Evolutionary conservation across 129 eudicot species (phyloP), one percentile per base, ranked within the genome.

Genomic region (Dittrichia graveolens): DNA sequence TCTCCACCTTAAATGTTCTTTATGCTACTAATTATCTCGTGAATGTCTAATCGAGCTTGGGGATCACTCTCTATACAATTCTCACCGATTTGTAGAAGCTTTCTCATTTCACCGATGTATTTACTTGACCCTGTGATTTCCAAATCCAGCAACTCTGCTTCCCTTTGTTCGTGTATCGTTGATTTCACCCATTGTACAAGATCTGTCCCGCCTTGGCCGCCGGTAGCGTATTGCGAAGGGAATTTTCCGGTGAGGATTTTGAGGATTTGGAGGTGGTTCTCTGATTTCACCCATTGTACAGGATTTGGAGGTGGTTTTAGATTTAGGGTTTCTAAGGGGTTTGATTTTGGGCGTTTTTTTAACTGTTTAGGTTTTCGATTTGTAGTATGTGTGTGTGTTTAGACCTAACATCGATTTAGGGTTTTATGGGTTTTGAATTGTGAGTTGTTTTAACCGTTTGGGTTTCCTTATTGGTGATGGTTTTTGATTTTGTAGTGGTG

Each of bases 181-280:
- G 91, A 82, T 75, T 59, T 81, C 3, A 68, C 88, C 92, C 86
- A 83, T 16, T 86, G 82, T 4, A 84, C 88, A 5, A 90, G 67
- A 56, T 94, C 93, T 4, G 77, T 80, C 34, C 98, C 95, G 5
- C 87, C 86, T n/a, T 86, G 83, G 8, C 90, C 86, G 8, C 48
- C 76, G 79, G 15, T 83, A 31, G 79, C 53, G 52, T 85, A 89
- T 8, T 83, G 93, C 7, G 82, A 71, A 0, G 96, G 92, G 55
- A 75, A 82, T 52, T 90, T 85, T 2, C 98, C 87, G 0, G 97
- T 90, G 7, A 94, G 73, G 66, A 90, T 69, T 64, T 94, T 97
- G 1, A 94, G 88, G 10, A 94, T 84, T n/a, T n/a, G n/a, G n/a
- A n/a, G n/a, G n/a, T n/a, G n/a, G n/a, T n/a, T n/a, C n/a, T n/a